Evolutionary conservation across 305 asterid species (phyloP).

Genomic region (Fraxinus nigra): DNA sequence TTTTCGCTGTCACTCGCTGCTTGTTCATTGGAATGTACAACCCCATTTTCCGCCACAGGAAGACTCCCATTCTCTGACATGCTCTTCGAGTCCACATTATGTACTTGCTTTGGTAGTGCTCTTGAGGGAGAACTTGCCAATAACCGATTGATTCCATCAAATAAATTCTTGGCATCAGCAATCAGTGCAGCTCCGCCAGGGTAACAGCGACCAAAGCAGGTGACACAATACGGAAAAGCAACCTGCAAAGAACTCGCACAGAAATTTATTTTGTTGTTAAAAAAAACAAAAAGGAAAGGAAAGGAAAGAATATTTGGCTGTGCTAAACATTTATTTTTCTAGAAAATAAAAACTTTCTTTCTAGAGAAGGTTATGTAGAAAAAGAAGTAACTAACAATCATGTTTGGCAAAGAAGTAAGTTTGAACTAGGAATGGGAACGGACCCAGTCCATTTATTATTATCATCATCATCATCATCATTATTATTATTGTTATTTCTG

Average conservation of each 20-base stretch:
- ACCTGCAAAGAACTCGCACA: conserved; percentile 36
- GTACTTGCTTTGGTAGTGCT: conserved; percentile 54
- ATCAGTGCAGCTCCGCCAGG: conserved; percentile 68
- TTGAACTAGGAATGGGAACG: background rate
- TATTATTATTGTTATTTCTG: background rate
- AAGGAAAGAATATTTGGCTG: background rate
- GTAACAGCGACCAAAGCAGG: conserved; percentile 81
- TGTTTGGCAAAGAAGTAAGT: background rate
- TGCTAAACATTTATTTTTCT: background rate
- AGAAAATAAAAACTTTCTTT: background rate
- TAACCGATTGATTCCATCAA: conserved; percentile 60
- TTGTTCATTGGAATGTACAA: conserved; percentile 32
- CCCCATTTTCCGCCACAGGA: conserved; percentile 54
- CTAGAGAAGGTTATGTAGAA: background rate
- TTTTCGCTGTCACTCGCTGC: conserved; percentile 41
- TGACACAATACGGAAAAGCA: conserved; percentile 69
- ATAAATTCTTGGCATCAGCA: conserved; percentile 62
- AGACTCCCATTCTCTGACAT: conserved; percentile 53
- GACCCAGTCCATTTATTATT: background rate
- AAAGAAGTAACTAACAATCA: background rate
- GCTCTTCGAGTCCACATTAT: conserved; percentile 33
- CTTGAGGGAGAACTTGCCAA: conserved; percentile 57
- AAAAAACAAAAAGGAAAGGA: background rate
- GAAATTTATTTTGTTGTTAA: background rate
- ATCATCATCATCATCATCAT: too few relatives aligned